Conservation (phyloP, 169 alveolate genomes). For the Perkinsus marinus region DNA sequence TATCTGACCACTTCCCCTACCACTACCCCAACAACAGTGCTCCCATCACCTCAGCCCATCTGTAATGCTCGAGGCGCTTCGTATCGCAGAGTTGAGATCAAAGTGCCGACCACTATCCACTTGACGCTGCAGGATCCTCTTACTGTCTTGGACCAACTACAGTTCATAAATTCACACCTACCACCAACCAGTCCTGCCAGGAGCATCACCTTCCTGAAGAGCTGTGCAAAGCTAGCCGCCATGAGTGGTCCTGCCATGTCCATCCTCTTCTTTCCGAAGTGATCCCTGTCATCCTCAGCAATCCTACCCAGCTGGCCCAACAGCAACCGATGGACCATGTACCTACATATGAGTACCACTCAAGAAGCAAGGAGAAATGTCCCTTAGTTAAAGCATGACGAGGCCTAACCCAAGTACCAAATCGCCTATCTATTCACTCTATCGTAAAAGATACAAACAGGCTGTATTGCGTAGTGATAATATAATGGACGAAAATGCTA, state of each 20-base stretch:
- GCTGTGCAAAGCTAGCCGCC: conserved; percentile 88
- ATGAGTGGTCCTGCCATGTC: conserved; percentile 97
- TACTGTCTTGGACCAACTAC: not conserved
- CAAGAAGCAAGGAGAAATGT: too few relatives aligned
- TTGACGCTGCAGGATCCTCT: not conserved
- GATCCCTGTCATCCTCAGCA: conserved; percentile 98
- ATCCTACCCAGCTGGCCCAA: conserved; percentile 91
- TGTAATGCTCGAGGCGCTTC: conserved; percentile 71
- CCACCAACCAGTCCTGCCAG: conserved; percentile 52
- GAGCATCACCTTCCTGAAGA: conserved; percentile 75
- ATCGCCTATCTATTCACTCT: too few relatives aligned
- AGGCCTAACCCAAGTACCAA: too few relatives aligned
- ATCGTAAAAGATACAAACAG: too few relatives aligned
- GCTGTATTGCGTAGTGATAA: too few relatives aligned
- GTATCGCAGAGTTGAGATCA: conserved; percentile 56
- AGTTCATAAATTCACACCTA: not conserved
- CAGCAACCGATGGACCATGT: conserved; percentile 91
- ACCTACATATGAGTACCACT: too few relatives aligned
- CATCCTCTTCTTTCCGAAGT: conserved; percentile 98
- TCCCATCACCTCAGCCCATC: conserved; percentile 63
- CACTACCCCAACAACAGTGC: conserved; percentile 12
- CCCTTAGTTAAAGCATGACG: too few relatives aligned
- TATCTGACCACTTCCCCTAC: conserved; percentile 41
- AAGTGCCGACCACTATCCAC: conserved; percentile 67
- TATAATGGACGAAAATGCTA: too few relatives aligned